Conservation (phyloP, 768 basidiomycete genomes). For the Russula sp. region DNA sequence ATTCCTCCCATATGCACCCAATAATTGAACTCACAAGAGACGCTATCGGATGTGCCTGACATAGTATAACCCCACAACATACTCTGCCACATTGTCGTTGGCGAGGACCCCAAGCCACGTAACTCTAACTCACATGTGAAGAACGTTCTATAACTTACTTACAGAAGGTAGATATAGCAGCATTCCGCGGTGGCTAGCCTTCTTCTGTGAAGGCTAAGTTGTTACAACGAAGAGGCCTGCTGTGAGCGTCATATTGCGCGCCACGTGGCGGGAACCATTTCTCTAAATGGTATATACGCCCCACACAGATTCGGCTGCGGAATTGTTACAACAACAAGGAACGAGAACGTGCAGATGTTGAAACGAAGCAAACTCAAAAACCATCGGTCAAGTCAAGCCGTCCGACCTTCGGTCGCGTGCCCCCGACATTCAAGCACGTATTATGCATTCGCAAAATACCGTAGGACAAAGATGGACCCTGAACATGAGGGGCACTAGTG, state of each 20-base stretch:
- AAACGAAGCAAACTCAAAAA: not conserved
- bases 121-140: not conserved
- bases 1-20: not conserved
- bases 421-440: not conserved
- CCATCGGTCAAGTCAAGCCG: not conserved
- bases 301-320: not conserved
- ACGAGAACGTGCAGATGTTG: not conserved
- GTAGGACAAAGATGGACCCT: constrained; percentile 7
- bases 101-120: not conserved
- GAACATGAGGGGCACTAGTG: not conserved
- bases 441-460: not conserved
- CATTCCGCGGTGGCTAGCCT: not conserved
- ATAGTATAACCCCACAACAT: not conserved
- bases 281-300: not conserved
- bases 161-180: constrained; percentile 1
- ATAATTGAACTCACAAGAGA: constrained; percentile 10
- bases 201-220: not conserved
- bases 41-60: too few species aligned
- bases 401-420: constrained; percentile 9
- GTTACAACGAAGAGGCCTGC: not conserved
- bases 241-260: too few species aligned
- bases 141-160: not conserved
- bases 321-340: not conserved
- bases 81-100: not conserved
- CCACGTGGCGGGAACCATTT: constrained; percentile 1